Percentiles rank a stretch among this genome's conserved stretches.
Evolutionary conservation across 495 filamentous ascomycete species (phyloP).

Genomic region (Platismatia glauca): DNA sequence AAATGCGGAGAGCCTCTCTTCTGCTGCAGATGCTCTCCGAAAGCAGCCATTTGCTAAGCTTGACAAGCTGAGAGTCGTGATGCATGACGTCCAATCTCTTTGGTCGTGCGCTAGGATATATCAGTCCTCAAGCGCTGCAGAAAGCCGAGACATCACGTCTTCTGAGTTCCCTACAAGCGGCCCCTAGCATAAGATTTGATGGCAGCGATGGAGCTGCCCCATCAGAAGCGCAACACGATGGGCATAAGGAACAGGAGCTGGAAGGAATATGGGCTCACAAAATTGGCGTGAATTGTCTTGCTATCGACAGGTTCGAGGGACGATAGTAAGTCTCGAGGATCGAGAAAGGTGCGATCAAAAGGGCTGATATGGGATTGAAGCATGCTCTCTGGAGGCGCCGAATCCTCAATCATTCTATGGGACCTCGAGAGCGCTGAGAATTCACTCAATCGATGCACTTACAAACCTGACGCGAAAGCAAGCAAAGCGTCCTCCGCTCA

Average conservation of each 20-base stretch:
- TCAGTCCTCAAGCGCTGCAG: constrained; percentile 52
- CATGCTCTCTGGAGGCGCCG: constrained; percentile 73
- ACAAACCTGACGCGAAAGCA: constrained; percentile 41
- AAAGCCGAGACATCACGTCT: constrained; percentile 53
- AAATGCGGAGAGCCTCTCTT: too few relatives aligned
- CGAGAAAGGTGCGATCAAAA: neutral
- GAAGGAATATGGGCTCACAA: constrained; percentile 52
- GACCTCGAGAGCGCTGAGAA: constrained; percentile 54
- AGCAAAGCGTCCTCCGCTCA: constrained; percentile 45
- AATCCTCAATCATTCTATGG: constrained; percentile 73
- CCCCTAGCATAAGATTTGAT: constrained; percentile 58
- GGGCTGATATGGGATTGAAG: constrained; percentile 32
- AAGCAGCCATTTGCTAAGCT: neutral
- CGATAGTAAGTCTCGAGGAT: constrained; percentile 47
- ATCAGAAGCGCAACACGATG: constrained; percentile 13
- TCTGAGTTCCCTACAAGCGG: constrained; percentile 50
- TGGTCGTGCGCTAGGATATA: constrained; percentile 57
- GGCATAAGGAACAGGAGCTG: constrained; percentile 20
- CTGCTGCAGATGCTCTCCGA: neutral
- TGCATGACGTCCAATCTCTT: constrained; percentile 79
- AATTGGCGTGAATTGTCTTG: constrained; percentile 65
- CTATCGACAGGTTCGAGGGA: constrained; percentile 68
- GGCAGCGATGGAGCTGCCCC: constrained; percentile 38
- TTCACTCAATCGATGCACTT: constrained; percentile 34
- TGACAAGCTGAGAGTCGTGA: neutral